Evolutionary conservation across 202 grass and related monocot species (phyloP), one percentile per base, ranked within the genome.

Genomic region (Brachypodium distachyon): DNA sequence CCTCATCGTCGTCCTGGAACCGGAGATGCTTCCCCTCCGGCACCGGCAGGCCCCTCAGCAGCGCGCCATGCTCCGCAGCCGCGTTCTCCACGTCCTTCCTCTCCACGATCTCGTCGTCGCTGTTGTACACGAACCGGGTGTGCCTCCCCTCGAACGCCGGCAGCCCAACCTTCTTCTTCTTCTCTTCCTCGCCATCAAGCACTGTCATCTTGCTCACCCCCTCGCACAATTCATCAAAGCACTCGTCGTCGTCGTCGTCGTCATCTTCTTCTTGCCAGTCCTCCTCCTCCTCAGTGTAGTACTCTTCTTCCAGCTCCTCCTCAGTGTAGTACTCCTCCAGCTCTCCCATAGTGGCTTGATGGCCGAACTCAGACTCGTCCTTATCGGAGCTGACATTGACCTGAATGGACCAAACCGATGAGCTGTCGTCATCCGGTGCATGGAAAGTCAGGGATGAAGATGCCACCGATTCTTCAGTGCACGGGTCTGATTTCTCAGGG

Each of bases 81-180:
- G 57, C 77, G 6, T 69, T 42, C 51, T 19, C 92, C 67, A 51
- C 83, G 55, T 92, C 89, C 28, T 90, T 84, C 61, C 61, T 66
- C 59, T 90, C 91, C 26, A 94, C 41, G 41, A 68, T 88, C 91
- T 94, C 91, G 26, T 86, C 94, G n/a, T 97, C 88, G 62, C 91
- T 94, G 86, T 94, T 87, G 86, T 97, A 97, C 48, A 92, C 29
- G 82, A 94, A 94, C 54, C 85, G 77, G 34, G 82, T 94, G 86
- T 89, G 94, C 85, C 52, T 94, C 14, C 94, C 88, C 23, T 82
- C 82, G 56, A 86, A 90, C 16, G 67, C 81, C 46, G 71, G 86
- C 78, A 89, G 77, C 26, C 68, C 82, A 12, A 44, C 76, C 47
- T 81, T 85, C 77, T 83, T 19, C 46, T 80, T 83, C 72, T 80